Evolutionary conservation across 306 rosid genomes (phyloP).

Genomic region (Quercus alba): DNA sequence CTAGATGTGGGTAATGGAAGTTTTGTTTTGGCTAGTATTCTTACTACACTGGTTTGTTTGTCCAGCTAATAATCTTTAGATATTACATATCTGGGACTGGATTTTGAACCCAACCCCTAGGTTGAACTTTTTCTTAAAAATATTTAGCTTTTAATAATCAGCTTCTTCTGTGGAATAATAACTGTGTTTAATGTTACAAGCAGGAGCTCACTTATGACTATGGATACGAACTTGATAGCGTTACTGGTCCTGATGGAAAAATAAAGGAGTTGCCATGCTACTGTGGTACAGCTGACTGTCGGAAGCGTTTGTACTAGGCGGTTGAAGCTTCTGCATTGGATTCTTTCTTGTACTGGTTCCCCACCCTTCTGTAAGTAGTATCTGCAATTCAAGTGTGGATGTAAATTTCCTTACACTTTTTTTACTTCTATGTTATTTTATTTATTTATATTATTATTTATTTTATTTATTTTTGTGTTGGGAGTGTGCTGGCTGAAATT

Average conservation of each 20-base stretch:
- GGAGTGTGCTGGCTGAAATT: neutral
- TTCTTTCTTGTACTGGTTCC: neutral
- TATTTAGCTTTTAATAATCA: neutral
- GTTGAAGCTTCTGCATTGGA: neutral
- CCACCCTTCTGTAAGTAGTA: neutral
- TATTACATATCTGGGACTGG: neutral
- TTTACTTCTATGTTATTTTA: neutral
- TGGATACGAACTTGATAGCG: conserved; percentile 32
- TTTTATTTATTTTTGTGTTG: neutral
- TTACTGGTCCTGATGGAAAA: conserved; percentile 29
- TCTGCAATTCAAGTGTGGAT: neutral
- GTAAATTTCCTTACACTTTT: neutral
- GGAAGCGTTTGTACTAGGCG: conserved; percentile 32
- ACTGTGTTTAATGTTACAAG: neutral
- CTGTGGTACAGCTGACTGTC: conserved; percentile 31
- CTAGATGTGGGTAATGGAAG: neutral
- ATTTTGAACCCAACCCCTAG: neutral
- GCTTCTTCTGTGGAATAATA: neutral
- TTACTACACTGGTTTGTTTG: neutral
- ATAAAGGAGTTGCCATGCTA: conserved; percentile 21
- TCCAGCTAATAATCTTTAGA: neutral
- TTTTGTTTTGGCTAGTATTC: neutral
- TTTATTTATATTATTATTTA: neutral
- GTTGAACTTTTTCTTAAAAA: neutral
- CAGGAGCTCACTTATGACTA: conserved; percentile 44